These are phyloP conservation scores for Caryocar brasiliense DNA, from an alignment of 441 rosid species.

Conservation along the genomic window DNA sequence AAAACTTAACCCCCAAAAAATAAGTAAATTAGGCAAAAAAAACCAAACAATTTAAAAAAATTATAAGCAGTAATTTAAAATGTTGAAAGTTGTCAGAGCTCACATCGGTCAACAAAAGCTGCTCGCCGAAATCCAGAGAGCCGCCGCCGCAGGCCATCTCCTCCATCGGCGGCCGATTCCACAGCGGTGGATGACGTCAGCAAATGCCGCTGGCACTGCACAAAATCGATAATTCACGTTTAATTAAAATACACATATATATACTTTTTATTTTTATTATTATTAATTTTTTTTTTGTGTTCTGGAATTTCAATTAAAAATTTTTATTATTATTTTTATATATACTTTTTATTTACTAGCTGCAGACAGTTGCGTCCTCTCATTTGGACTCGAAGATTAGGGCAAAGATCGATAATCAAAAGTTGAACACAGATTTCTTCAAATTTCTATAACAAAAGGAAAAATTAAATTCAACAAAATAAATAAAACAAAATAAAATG, in stretches of 20 bases:
- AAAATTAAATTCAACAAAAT: too few species aligned
- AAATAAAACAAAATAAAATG: too few species aligned
- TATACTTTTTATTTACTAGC: conserved; percentile 25
- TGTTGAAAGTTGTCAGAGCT: background rate
- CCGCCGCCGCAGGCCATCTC: conserved; percentile 8
- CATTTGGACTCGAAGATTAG: conserved; percentile 20
- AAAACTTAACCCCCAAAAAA: conserved; percentile 20
- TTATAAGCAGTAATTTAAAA: too few species aligned
- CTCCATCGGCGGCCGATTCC: conserved; percentile 20
- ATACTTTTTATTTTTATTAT: too few species aligned
- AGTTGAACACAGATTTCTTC: background rate
- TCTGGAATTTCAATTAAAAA: too few species aligned
- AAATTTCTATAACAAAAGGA: too few species aligned
- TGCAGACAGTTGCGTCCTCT: conserved; percentile 40
- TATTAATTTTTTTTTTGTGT: too few species aligned
- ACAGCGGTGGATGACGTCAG: conserved; percentile 20
- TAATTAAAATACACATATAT: too few species aligned
- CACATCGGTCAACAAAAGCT: conserved; percentile 20
- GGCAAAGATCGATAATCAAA: background rate
- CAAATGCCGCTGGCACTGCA: conserved; percentile 46
- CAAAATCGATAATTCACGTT: background rate
- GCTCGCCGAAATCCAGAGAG: conserved; percentile 13
- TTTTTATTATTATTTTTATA: too few species aligned
- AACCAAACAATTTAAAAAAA: background rate
- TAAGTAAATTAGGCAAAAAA: conserved; percentile 1